Conservation (phyloP, 208 protist genomes). For the Trypanosoma avium region DNA sequence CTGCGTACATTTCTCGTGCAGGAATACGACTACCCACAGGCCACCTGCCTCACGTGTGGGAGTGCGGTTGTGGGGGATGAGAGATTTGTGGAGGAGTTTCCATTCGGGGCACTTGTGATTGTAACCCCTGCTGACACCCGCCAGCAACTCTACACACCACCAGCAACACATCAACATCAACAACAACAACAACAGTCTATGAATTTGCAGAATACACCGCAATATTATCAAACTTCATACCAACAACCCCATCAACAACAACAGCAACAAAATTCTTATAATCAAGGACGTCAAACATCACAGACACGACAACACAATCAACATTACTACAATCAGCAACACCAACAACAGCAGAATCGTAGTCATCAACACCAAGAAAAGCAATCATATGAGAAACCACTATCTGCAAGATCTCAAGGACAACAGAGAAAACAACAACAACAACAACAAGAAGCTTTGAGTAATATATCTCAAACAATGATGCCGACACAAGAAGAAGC, state of each 20-base stretch:
- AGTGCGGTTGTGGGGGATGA: conserved; percentile 23
- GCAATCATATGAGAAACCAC: background rate
- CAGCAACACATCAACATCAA: background rate
- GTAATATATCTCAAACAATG: background rate
- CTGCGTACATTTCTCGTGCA: conserved; percentile 64
- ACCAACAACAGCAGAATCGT: conserved; percentile 10
- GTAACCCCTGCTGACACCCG: conserved; percentile 27
- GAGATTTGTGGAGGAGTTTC: conserved; percentile 49
- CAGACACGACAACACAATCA: background rate
- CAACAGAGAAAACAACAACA: background rate
- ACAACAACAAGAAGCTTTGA: conserved; percentile 12
- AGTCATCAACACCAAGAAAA: background rate
- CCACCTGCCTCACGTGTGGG: conserved; percentile 49
- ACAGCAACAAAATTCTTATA: too few species aligned
- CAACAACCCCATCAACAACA: too few species aligned
- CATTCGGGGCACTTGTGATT: conserved; percentile 69
- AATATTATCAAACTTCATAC: background rate
- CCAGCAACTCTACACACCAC: background rate
- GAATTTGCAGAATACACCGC: conserved; percentile 3
- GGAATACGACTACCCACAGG: conserved; percentile 61
- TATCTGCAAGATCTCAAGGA: conserved; percentile 2
- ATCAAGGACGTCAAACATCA: too few species aligned
- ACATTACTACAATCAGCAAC: conserved; percentile 12
- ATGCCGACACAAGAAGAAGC: conserved; percentile 8
- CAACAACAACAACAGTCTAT: conserved; percentile 1